A percentile compares a stretch with the other conserved stretches of the same genome.
Evolutionary conservation across 805 yeast species (phyloP).

Genomic region (Saccharomycopsis synnaedendra): DNA sequence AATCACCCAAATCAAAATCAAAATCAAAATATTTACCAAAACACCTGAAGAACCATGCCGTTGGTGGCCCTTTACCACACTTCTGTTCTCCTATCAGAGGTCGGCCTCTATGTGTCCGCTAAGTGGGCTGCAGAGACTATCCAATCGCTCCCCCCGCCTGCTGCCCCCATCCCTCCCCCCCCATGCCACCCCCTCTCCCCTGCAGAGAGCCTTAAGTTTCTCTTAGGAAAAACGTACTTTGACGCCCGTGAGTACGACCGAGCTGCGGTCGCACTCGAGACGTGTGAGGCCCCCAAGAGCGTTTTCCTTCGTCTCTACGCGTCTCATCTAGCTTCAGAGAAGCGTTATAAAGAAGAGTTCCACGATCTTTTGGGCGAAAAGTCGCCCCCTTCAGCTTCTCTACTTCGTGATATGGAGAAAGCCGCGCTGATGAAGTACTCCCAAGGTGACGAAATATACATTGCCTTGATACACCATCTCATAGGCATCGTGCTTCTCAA

Average conservation of each 20-base stretch:
- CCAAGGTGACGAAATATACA: slow-evolving; percentile 2
- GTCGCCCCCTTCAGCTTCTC: slow-evolving; percentile 18
- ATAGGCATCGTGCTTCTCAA: slow-evolving; percentile 57
- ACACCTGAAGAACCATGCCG: too few species aligned
- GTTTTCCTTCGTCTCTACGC: slow-evolving; percentile 60
- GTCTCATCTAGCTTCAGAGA: slow-evolving; percentile 66
- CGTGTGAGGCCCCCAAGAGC: slow-evolving; percentile 39
- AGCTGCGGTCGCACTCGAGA: slow-evolving; percentile 47
- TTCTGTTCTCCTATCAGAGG: too few species aligned
- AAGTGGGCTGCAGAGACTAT: slow-evolving; percentile 53
- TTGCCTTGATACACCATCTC: slow-evolving; percentile 48
- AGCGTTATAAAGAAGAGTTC: slow-evolving; percentile 54
- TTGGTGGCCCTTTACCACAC: too few species aligned
- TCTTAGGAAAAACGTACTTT: slow-evolving; percentile 64
- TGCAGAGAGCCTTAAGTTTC: slow-evolving; percentile 33
- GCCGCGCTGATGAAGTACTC: not conserved
- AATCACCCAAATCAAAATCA: too few species aligned
- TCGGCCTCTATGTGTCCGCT: slow-evolving; percentile 24
- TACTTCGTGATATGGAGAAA: too few species aligned
- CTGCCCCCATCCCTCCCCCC: too few species aligned
- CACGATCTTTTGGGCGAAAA: slow-evolving; percentile 49
- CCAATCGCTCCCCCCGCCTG: too few species aligned
- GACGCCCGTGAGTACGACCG: slow-evolving; percentile 79
- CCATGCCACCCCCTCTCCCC: not conserved
- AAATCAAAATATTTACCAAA: too few species aligned